Base-by-base conservation (phyloP, 768 basidiomycete species). In the Amanita muscaria region DNA sequence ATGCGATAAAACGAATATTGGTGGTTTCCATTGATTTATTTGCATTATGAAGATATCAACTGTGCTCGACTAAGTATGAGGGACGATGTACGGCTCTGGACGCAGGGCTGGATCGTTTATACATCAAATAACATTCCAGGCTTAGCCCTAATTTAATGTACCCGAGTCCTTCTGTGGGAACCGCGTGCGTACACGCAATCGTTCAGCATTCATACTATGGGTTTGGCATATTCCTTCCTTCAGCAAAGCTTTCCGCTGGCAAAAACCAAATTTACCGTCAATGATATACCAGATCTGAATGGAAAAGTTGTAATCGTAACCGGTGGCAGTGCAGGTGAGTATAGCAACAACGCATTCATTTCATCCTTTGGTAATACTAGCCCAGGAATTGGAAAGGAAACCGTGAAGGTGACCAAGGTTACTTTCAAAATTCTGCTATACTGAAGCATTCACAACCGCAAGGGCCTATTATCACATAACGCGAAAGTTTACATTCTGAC, bases 401-500 rank as follows among this genome's bases (percentile, higher is more conserved):
- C 75, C 1, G 72, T 63, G 5, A 78, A 75, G 64, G 78, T 37
- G n/a, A n/a, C n/a, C n/a, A n/a, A n/a, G n/a, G n/a, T n/a, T n/a
- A 7, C 11, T n/a, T n/a, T 40, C 3, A 4, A 14, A 12, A n/a
- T 30, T 24, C 10, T 32, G 12, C 31, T 32, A 15, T 14, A 32
- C 31, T 11, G 16, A 32, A 32, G 12, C 10, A 32, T 32, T 32
- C n/a, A n/a, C n/a, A n/a, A n/a, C n/a, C n/a, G n/a, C n/a, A n/a
- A 79, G 74, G 69, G 61, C 2, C 68, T 83, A 7, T 62, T 84
- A 12, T 31, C 50, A 9, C 76, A 76, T 50, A 75, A 80, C 53
- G 82, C 81, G 8, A 82, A 72, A 43, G 81, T 86, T 0, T 85
- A 87, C 53, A 37, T 85, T 35, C 78, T 74, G 0, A 62, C 64